Evolutionary conservation across 768 basidiomycete genomes (phyloP).

Genomic region (Xanthoconium purpureum): DNA sequence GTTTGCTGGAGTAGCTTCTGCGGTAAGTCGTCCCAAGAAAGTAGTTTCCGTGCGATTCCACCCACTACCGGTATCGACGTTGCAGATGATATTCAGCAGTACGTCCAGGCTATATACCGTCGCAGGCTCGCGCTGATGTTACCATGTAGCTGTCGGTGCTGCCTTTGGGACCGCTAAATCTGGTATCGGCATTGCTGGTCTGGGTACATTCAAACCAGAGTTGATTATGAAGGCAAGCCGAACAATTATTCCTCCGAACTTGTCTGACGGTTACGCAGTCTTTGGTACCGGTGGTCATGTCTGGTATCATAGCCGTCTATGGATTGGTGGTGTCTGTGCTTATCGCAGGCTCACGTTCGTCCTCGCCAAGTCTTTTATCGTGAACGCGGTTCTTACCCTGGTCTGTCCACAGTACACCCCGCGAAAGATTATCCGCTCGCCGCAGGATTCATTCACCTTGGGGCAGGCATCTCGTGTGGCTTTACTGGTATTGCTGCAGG

Average conservation of each 20-base stretch:
- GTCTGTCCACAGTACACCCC: conserved; percentile 49
- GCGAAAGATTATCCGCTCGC: conserved; percentile 73
- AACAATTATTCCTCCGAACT: background rate
- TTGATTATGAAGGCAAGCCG: conserved; percentile 89
- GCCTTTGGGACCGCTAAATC: conserved; percentile 96
- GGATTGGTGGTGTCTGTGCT: conserved; percentile 94
- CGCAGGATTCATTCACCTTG: conserved; percentile 88
- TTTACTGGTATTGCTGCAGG: conserved; percentile 90
- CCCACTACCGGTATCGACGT: conserved; percentile 10
- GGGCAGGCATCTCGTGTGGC: conserved; percentile 88
- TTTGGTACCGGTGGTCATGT: conserved; percentile 96
- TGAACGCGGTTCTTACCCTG: conserved; percentile 11
- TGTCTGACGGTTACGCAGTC: conserved; percentile 48
- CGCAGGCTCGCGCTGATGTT: conserved; percentile 9
- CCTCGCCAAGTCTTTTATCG: background rate
- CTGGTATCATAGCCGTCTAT: conserved; percentile 97
- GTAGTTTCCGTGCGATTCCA: background rate
- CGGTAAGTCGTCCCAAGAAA: conserved; percentile 52
- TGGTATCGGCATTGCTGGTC: conserved; percentile 94
- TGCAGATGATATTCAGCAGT: conserved; percentile 97
- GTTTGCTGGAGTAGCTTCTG: conserved; percentile 92
- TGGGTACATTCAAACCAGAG: conserved; percentile 92
- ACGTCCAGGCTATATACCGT: conserved; percentile 35
- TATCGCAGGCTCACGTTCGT: conserved; percentile 68
- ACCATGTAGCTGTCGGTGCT: conserved; percentile 75